Evolutionary conservation across 352 stramenopile genomes (phyloP).

Genomic region (Phytophthora parvispora): DNA sequence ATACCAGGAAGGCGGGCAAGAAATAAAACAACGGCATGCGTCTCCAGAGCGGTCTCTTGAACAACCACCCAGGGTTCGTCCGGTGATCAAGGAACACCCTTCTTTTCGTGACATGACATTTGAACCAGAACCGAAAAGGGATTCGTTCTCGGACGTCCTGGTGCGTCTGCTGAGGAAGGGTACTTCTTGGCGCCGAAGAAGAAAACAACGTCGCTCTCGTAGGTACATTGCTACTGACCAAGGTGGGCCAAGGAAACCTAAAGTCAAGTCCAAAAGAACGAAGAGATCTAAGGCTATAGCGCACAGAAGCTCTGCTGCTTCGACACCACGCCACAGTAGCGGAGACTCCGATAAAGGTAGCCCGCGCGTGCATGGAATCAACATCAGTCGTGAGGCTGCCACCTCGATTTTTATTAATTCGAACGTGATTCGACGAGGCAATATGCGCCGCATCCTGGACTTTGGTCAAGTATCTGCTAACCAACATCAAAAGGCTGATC

Average conservation of each 20-base stretch:
- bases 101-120: not conserved
- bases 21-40: not conserved
- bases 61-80: not conserved
- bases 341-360: not conserved
- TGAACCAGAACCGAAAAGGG: not conserved
- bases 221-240: not conserved
- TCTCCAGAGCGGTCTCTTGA: not conserved
- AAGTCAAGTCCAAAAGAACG: not conserved
- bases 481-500: not conserved
- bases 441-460: slow-evolving; percentile 7
- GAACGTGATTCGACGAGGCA: slow-evolving; percentile 1
- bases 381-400: not conserved
- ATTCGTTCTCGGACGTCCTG: not conserved
- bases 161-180: not conserved
- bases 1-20: not conserved
- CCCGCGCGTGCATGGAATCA: not conserved
- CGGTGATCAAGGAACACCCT: not conserved
- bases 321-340: slow-evolving; percentile 1
- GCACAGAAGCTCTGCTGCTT: not conserved
- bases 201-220: not conserved
- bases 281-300: not conserved
- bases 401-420: slow-evolving; percentile 14
- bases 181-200: not conserved
- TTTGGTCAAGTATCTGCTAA: slow-evolving; percentile 5
- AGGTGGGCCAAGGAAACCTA: not conserved